These are phyloP conservation scores for Populus alba DNA, from an alignment of 345 rosid genomes.

Conservation along the genomic window DNA sequence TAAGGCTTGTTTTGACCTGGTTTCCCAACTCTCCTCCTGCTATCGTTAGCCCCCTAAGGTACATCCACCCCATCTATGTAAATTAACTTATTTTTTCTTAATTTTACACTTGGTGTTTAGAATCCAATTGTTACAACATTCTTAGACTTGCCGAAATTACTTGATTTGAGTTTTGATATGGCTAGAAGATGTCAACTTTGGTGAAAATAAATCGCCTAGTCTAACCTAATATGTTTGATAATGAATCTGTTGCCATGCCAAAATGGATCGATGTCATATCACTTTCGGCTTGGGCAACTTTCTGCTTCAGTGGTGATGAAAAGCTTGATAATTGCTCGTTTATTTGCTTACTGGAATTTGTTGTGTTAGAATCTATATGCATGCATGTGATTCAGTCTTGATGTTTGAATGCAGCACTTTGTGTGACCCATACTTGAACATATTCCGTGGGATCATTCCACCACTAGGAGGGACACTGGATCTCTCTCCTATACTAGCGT, in stretches of 20 bases:
- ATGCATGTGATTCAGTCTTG: background rate
- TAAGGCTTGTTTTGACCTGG: conserved; percentile 92
- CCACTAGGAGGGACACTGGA: conserved; percentile 86
- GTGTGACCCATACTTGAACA: conserved; percentile 94
- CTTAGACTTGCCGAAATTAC: background rate
- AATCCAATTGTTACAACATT: background rate
- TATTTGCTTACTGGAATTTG: background rate
- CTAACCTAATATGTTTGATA: too few species aligned
- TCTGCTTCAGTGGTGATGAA: background rate
- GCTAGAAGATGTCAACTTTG: background rate
- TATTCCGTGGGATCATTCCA: conserved; percentile 92
- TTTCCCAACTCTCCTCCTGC: conserved; percentile 94
- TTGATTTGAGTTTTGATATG: background rate
- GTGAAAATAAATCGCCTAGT: background rate
- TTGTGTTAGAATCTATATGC: background rate
- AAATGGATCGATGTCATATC: too few species aligned
- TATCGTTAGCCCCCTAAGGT: conserved; percentile 95
- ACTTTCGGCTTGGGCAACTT: too few species aligned
- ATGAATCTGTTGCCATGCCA: too few species aligned
- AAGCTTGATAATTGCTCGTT: background rate
- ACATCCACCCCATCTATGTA: background rate
- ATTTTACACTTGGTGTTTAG: background rate
- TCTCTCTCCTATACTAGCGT: conserved; percentile 81
- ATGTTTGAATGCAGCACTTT: conserved; percentile 48
- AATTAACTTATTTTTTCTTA: background rate